Percentiles rank a stretch among this genome's conserved stretches.
These are phyloP conservation scores for Macrolepiota dolichaula DNA, from an alignment of 768 basidiomycete genomes.

Conservation along the genomic window DNA sequence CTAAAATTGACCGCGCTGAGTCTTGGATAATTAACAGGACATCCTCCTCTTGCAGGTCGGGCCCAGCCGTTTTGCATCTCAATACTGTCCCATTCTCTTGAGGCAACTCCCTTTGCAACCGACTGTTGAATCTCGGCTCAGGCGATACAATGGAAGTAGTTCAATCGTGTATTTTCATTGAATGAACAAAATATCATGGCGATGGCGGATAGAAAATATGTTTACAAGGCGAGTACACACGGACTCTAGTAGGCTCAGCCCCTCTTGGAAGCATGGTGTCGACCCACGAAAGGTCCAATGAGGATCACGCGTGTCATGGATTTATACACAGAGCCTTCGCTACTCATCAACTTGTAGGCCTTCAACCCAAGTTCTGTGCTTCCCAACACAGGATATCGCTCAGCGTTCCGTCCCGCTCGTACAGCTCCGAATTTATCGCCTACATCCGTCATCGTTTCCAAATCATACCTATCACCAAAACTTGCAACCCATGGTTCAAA, in stretches of 20 bases:
- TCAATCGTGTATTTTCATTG: no score
- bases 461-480: background rate
- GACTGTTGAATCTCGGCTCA: no score
- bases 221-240: no score
- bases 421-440: background rate
- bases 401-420: background rate
- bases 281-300: background rate
- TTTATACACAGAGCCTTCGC: background rate
- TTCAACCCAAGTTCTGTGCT: constrained; percentile 10
- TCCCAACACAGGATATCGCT: background rate
- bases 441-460: background rate
- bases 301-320: background rate
- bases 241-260: background rate
- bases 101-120: no score
- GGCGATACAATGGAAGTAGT: no score
- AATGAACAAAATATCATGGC: no score
- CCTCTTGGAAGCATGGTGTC: background rate
- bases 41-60: no score
- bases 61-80: no score
- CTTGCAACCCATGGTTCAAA: constrained; percentile 1
- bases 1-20: no score
- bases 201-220: no score
- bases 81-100: no score
- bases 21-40: no score
- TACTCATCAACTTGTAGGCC: background rate